phyloP scores from a whole-genome alignment of 768 basidiomycete species.

The Mycena galopus region DNA sequence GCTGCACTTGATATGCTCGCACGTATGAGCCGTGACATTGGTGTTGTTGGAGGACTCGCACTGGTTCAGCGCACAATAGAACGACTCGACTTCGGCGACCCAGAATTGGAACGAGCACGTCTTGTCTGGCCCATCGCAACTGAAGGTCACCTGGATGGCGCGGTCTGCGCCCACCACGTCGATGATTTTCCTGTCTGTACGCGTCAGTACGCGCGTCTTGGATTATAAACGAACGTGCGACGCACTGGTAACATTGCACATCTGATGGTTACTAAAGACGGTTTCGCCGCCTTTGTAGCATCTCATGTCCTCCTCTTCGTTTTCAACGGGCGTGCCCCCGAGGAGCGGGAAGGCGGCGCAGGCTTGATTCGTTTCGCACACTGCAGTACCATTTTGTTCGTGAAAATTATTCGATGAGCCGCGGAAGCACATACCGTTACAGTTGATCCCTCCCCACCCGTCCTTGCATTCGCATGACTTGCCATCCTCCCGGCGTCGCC shows the following conservation, averaged over 20 bases:
- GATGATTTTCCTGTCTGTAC: constrained; percentile 90
- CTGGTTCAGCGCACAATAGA: constrained; percentile 89
- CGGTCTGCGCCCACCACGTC: constrained; percentile 90
- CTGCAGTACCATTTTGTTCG: constrained; percentile 54
- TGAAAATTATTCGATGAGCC: background rate
- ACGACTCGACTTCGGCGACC: constrained; percentile 94
- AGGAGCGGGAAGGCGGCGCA: constrained; percentile 84
- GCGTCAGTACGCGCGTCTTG: background rate
- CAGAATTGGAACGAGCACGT: constrained; percentile 98
- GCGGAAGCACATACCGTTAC: constrained; percentile 79
- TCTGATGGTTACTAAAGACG: constrained; percentile 95
- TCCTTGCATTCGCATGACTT: constrained; percentile 90
- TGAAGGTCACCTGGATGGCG: constrained; percentile 96
- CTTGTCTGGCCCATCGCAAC: constrained; percentile 74
- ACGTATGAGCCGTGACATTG: constrained; percentile 84
- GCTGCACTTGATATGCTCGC: constrained; percentile 87
- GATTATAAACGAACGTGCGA: constrained; percentile 34
- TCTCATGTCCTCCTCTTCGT: constrained; percentile 78
- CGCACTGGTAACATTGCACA: constrained; percentile 98
- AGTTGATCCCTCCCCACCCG: constrained; percentile 97
- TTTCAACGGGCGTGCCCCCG: constrained; percentile 53
- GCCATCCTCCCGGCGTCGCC: constrained; percentile 82
- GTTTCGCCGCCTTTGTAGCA: constrained; percentile 95
- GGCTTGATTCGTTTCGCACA: constrained; percentile 86
- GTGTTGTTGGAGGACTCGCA: constrained; percentile 70